Evolutionary conservation across 2,329 filamentous ascomycete genomes (phyloP).

Genomic region (Aureobasidium leucospermi): DNA sequence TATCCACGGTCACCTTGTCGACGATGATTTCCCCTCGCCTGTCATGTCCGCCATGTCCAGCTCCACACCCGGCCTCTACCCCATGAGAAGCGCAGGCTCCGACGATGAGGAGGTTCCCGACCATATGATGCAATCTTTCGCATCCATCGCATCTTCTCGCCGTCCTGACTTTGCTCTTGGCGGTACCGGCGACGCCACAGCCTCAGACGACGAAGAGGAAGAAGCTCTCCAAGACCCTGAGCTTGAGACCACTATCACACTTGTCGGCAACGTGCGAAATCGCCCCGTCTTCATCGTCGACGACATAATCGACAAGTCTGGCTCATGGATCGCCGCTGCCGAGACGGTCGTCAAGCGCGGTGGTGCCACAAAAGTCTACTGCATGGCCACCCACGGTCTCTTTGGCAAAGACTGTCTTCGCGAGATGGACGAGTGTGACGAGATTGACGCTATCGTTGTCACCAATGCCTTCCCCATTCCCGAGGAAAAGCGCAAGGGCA

Average conservation of each 20-base stretch:
- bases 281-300: constrained; percentile 90
- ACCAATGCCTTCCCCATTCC: constrained; percentile 96
- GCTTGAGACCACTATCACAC: constrained; percentile 88
- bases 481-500: constrained; percentile 60
- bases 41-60: constrained; percentile 57
- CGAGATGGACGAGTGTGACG: constrained; percentile 84
- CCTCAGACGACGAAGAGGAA: constrained; percentile 85
- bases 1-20: constrained; percentile 89
- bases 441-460: constrained; percentile 88
- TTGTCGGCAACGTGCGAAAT: constrained; percentile 90
- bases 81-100: constrained; percentile 34
- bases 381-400: constrained; percentile 92
- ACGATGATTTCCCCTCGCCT: constrained; percentile 83
- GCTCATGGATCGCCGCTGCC: constrained; percentile 93
- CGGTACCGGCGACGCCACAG: constrained; percentile 75
- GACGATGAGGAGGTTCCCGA: constrained; percentile 55
- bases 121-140: constrained; percentile 73
- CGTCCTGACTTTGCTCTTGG: constrained; percentile 54
- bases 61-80: constrained; percentile 42
- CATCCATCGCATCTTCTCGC: constrained; percentile 72
- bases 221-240: constrained; percentile 73
- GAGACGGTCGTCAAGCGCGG: constrained; percentile 95
- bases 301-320: constrained; percentile 97
- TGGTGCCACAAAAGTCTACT: constrained; percentile 87
- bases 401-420: constrained; percentile 86